A percentile compares a stretch with the other conserved stretches of the same genome.
These are phyloP conservation scores for Lipomyces sp. DNA, from an alignment of 805 yeast genomes.

Conservation along the genomic window DNA sequence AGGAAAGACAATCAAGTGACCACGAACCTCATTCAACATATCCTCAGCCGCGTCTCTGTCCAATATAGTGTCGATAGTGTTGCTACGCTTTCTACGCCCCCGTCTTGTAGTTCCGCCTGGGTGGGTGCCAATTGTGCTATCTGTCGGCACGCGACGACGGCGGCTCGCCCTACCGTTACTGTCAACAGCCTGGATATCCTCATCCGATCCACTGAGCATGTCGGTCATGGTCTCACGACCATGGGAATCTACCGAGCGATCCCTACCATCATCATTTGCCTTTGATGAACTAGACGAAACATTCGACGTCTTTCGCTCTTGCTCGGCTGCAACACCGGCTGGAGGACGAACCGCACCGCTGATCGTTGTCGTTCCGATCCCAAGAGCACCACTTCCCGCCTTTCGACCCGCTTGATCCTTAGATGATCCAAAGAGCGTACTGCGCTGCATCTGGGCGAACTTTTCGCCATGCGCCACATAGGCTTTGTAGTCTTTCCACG, in stretches of 20 bases:
- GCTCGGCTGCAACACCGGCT: background rate
- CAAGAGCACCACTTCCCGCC: background rate
- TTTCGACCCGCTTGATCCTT: background rate
- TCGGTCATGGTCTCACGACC: background rate
- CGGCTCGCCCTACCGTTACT: constrained; percentile 7
- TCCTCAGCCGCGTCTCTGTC: constrained; percentile 79
- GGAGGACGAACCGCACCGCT: background rate
- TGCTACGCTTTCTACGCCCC: constrained; percentile 45
- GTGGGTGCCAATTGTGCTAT: background rate
- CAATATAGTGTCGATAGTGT: constrained; percentile 53
- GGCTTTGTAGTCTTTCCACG: constrained; percentile 85
- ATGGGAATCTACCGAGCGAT: background rate
- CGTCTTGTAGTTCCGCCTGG: constrained; percentile 16
- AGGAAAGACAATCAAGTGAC: constrained; percentile 91
- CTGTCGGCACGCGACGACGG: constrained; percentile 15
- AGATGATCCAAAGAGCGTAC: background rate
- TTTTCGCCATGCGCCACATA: constrained; percentile 42
- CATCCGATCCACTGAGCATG: background rate
- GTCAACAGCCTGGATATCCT: background rate
- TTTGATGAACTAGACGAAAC: background rate
- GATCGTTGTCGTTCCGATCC: background rate
- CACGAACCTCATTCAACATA: constrained; percentile 72
- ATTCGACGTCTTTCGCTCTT: background rate
- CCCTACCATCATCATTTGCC: background rate
- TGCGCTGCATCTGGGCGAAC: constrained; percentile 40